These are phyloP conservation scores for Histomonas meleagridis DNA, from an alignment of 208 protist genomes.

Conservation along the genomic window DNA sequence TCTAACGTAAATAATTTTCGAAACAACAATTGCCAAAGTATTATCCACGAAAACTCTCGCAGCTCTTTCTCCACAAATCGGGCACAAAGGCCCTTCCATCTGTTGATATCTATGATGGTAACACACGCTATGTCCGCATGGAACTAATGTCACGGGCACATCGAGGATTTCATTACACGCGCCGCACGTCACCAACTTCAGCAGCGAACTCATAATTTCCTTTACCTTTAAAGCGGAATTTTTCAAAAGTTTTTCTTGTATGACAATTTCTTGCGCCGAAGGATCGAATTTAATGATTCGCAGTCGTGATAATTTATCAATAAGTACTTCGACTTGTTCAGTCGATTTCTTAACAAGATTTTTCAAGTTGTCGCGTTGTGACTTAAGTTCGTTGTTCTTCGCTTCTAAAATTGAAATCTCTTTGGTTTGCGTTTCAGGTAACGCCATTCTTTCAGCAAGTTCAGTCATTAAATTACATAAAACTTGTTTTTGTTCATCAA, in stretches of 20 bases:
- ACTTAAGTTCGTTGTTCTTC: background rate
- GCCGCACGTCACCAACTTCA: background rate
- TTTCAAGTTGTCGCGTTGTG: background rate
- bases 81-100: background rate
- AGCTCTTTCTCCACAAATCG: background rate
- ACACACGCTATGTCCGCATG: background rate
- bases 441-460: background rate
- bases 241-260: background rate
- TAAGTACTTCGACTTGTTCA: background rate
- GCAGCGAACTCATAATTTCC: background rate
- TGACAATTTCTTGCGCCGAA: background rate
- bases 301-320: background rate
- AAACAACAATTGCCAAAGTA: background rate
- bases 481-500: background rate
- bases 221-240: slow-evolving; percentile 1
- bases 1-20: background rate
- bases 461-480: background rate
- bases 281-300: slow-evolving; percentile 5
- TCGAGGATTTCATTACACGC: background rate
- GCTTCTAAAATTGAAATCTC: background rate
- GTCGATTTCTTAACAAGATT: background rate
- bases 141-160: background rate
- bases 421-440: slow-evolving; percentile 29
- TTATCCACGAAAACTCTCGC: slow-evolving; percentile 16
- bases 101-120: slow-evolving; percentile 28